Evolutionary conservation across 306 rosid species (phyloP).

Genomic region (Inga laurina): DNA sequence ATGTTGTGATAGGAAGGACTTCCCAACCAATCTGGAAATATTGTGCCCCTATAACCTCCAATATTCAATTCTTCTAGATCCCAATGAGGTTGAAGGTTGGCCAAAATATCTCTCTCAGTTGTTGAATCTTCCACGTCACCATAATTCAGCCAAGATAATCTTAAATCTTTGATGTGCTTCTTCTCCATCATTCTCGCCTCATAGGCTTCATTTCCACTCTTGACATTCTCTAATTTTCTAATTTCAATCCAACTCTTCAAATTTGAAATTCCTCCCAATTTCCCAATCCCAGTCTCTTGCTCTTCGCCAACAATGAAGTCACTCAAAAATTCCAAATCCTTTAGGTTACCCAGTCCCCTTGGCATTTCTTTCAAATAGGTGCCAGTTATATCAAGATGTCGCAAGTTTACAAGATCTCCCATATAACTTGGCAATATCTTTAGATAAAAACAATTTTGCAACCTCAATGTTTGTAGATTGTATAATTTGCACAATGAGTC

Average conservation of each 20-base stretch:
- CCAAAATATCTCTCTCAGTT: not conserved
- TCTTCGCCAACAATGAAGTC: not conserved
- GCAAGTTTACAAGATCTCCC: slow-evolving; percentile 15
- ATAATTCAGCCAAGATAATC: not conserved
- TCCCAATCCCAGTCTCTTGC: not conserved
- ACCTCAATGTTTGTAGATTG: slow-evolving; percentile 28
- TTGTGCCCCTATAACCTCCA: not conserved
- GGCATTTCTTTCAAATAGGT: not conserved
- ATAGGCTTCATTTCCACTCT: not conserved
- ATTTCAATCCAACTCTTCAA: not conserved
- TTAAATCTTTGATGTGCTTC: not conserved
- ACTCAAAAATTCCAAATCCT: not conserved
- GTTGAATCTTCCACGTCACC: not conserved
- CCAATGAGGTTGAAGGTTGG: slow-evolving; percentile 4
- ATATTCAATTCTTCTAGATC: not conserved
- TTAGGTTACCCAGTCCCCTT: not conserved
- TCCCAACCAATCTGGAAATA: slow-evolving; percentile 23
- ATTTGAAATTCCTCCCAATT: not conserved
- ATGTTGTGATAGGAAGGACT: not conserved
- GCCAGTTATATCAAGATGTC: not conserved
- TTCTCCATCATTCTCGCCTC: slow-evolving; percentile 12
- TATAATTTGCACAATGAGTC: not conserved
- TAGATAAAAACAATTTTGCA: rapidly evolving
- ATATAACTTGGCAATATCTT: not conserved
- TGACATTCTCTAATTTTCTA: not conserved